phyloP scores from a whole-genome alignment of 139 green algal species.

The Penium margaritaceum region DNA sequence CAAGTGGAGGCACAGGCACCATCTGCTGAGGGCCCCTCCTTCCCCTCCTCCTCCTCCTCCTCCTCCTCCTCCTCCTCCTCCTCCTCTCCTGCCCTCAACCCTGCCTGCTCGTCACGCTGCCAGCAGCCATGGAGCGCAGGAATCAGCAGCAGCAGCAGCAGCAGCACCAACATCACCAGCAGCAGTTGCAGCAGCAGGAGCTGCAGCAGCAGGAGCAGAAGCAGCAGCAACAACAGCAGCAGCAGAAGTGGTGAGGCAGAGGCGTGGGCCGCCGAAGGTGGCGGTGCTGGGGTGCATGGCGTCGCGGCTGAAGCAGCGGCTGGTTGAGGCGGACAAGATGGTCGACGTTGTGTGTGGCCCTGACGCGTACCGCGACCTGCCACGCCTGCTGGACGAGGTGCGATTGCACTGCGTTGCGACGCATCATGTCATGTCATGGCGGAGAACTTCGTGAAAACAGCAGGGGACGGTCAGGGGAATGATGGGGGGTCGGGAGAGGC shows the following conservation, averaged over 20 bases:
- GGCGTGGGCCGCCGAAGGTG: constrained; percentile 58
- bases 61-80: too few species aligned
- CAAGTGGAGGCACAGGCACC: not conserved
- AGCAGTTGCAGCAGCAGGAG: not conserved
- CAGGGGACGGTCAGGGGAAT: too few species aligned
- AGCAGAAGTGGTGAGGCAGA: constrained; percentile 66
- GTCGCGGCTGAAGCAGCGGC: constrained; percentile 71
- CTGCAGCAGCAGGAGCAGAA: too few species aligned
- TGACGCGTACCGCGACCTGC: constrained; percentile 81
- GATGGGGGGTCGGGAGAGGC: too few species aligned
- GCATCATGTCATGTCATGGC: too few species aligned
- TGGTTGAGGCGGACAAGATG: constrained; percentile 50
- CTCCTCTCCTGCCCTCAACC: too few species aligned
- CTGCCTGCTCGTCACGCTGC: too few species aligned
- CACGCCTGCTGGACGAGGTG: constrained; percentile 64
- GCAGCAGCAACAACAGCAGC: not conserved
- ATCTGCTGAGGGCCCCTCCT: too few species aligned
- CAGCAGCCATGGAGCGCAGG: too few species aligned
- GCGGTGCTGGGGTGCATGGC: constrained; percentile 89
- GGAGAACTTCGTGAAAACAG: too few species aligned
- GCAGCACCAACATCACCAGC: not conserved
- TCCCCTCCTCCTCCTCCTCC: too few species aligned
- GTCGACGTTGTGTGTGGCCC: constrained; percentile 82
- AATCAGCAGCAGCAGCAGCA: not conserved
- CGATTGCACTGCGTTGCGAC: not conserved